Evolutionary conservation across 441 rosid genomes (phyloP).

Genomic region (Gossypium aridum): DNA sequence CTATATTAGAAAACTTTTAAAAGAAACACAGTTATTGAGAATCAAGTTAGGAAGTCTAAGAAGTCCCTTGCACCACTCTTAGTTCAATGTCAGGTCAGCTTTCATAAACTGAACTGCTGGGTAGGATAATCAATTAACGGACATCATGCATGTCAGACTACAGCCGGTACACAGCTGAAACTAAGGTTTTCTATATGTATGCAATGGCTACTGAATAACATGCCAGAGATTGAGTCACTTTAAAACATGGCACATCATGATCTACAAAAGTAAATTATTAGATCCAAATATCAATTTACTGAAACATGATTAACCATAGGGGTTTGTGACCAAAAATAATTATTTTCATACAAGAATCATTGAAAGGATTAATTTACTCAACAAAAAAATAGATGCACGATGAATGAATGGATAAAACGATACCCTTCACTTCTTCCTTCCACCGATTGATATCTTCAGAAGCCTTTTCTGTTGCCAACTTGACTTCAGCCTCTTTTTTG

Average conservation of each 20-base stretch:
- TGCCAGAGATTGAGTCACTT: slow-evolving; percentile 4
- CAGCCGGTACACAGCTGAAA: neutral
- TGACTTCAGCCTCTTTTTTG: slow-evolving; percentile 60
- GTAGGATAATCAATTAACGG: neutral
- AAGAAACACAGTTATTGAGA: neutral
- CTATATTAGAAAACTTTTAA: neutral
- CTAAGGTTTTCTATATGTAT: neutral
- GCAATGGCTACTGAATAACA: neutral
- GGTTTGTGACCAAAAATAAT: neutral
- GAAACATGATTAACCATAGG: neutral
- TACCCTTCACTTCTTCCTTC: slow-evolving; percentile 85
- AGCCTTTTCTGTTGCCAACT: slow-evolving; percentile 56
- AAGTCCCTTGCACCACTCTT: neutral
- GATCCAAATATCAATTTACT: neutral
- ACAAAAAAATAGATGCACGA: slow-evolving; percentile 2
- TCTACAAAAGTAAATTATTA: neutral
- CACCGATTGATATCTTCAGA: slow-evolving; percentile 52
- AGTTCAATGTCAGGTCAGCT: neutral
- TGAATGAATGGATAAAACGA: slow-evolving; percentile 12
- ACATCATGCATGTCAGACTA: slow-evolving; percentile 4
- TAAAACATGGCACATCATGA: neutral
- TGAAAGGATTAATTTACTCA: neutral
- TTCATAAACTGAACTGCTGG: neutral
- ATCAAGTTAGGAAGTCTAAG: neutral
- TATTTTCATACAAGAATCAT: neutral